Evolutionary conservation across 768 basidiomycete species (phyloP).

Genomic region (Lepiota brunneoincarnata): DNA sequence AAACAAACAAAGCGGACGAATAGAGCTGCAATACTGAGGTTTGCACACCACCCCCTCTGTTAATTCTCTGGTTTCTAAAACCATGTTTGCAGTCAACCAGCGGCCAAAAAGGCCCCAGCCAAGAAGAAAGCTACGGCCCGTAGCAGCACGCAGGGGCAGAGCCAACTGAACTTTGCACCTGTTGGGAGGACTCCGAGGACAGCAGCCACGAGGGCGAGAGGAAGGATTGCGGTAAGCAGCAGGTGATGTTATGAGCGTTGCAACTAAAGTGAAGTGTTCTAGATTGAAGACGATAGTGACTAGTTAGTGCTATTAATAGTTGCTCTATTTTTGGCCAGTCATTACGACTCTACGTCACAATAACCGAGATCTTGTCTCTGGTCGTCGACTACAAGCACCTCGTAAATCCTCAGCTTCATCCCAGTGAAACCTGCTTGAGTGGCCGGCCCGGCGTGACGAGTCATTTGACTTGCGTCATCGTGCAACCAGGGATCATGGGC

Average conservation of each 20-base stretch:
- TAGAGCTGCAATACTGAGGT: constrained; percentile 68
- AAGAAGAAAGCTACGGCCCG: constrained; percentile 53
- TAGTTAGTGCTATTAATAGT: background rate
- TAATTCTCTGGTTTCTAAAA: background rate
- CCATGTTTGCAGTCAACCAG: constrained; percentile 27
- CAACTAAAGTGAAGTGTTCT: constrained; percentile 3
- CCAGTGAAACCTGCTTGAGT: no score
- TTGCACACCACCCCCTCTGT: constrained; percentile 14
- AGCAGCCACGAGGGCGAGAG: constrained; percentile 67
- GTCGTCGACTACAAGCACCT: no score
- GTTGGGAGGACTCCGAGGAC: constrained; percentile 56
- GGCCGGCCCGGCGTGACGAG: no score
- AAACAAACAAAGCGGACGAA: constrained; percentile 54
- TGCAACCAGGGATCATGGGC: no score
- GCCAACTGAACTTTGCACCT: constrained; percentile 64
- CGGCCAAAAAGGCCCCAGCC: constrained; percentile 39
- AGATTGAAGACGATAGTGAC: constrained; percentile 21
- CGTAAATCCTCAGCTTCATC: no score
- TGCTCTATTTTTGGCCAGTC: constrained; percentile 10
- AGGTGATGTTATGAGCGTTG: constrained; percentile 19
- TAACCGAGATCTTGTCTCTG: no score
- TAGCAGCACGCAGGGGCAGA: constrained; percentile 36
- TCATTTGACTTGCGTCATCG: background rate
- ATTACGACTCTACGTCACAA: no score
- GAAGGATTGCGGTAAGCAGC: constrained; percentile 52